Base-by-base conservation (phyloP, 177 flowering plant genomes). In the Vitis hybrid region DNA sequence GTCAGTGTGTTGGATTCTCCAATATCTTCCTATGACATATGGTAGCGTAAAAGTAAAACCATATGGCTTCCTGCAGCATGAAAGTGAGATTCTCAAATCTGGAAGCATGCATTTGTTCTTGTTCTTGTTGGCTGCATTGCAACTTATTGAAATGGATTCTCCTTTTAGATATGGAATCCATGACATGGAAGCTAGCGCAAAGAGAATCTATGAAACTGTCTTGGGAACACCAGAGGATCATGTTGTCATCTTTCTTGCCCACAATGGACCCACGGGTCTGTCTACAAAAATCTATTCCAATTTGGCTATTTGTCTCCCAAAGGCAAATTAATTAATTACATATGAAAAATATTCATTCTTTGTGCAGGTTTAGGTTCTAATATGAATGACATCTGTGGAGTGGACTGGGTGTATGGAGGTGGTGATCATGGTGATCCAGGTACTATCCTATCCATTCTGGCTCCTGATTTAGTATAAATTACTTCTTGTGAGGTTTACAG, bases 371-470 rank as follows among this genome's bases (percentile, higher is more conserved):
- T 92, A 66, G 97, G 98, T 53, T 89, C 95, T 57, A 77, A 80
- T 29, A 34, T 77, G 60, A 77, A 84, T 81, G 98, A 90, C 73
- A 89, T 92, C 11, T 94, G 97, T 79, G 95, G 98, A 73, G 84
- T 69, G 73, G 98, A 94, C 71, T 92, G 92, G 97, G 84, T 74
- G 10, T 50, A 34, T 74, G 88, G 70, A 69, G 97, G 88, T 11
- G 97, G 97, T 4, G 97, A 90, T 73, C 89, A 90, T 75, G 98
- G 97, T 50, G 98, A 94, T 82, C 92, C 92, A 83, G 98, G 98
- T 92, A 79, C 76, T 11, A 60, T 12, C 65, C 22, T 9, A 48
- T 60, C 6, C 14, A 8, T 34, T 10, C 49, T 2, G 4, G n/a
- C 57, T 53, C n/a, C 45, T 55, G 15, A 10, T 29, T 31, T 60